Percentiles rank a stretch among this genome's conserved stretches.
Conservation (phyloP, 2,329 filamentous ascomycete genomes). For the Aspergillus sp. region DNA sequence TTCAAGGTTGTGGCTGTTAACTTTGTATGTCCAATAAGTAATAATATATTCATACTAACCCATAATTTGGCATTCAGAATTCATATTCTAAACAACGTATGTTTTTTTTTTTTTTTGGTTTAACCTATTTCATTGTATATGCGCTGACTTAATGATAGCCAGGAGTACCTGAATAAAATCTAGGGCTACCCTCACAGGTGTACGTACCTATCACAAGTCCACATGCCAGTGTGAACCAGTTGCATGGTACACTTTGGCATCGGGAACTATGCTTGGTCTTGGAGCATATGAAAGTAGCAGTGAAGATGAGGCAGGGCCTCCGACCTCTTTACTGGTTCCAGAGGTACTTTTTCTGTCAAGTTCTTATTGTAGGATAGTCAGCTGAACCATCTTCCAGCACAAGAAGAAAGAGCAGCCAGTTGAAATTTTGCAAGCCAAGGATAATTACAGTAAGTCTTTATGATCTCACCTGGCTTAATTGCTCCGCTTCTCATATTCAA, state of each 20-base stretch:
- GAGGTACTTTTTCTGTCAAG: constrained; percentile 16
- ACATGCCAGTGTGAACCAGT: too few relatives aligned
- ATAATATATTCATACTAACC: background rate
- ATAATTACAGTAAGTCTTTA: constrained; percentile 5
- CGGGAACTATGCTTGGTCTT: constrained; percentile 34
- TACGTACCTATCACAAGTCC: background rate
- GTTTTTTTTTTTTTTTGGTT: background rate
- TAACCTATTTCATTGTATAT: background rate
- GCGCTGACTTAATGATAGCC: too few relatives aligned
- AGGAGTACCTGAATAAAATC: too few relatives aligned
- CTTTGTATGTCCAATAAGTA: background rate
- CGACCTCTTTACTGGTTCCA: constrained; percentile 5
- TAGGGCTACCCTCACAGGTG: too few relatives aligned
- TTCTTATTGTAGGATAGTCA: background rate
- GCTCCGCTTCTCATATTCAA: background rate
- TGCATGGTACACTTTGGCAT: too few relatives aligned
- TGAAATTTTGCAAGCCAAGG: constrained; percentile 1
- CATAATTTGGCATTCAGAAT: too few relatives aligned
- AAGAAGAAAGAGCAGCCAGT: constrained; percentile 2
- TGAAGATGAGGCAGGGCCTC: constrained; percentile 34
- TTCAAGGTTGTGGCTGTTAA: too few relatives aligned
- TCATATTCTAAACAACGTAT: too few relatives aligned
- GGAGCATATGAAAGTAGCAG: constrained; percentile 42
- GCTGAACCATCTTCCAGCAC: constrained; percentile 3
- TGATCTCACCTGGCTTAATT: too few relatives aligned